Evolutionary conservation across 441 rosid genomes (phyloP), one percentile per base, ranked within the genome.

Genomic region (Hura crepitans): DNA sequence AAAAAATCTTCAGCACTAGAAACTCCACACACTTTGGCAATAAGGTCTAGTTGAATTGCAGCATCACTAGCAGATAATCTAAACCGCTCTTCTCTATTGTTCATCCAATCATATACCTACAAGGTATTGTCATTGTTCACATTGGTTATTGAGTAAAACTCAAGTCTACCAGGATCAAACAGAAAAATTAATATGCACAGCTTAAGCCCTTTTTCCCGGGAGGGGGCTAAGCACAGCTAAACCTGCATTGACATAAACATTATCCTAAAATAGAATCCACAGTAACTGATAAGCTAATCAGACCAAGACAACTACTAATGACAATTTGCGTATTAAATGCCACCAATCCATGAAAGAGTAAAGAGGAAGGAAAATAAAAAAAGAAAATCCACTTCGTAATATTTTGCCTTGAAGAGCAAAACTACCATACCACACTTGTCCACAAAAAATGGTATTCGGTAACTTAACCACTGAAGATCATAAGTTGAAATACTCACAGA

Each of bases 21-120:
- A 71, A 93, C 79, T 66, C 97, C 97, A 31, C 72, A 93, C 65
- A 89, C 97, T 85, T 91, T 89, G 66, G 92, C 89, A 54, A 91
- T 77, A 72, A 93, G 86, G 77, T 93, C 98, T 69, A 93, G 77
- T 74, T 91, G 93, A 77, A 93, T 89, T 13, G 98, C 98, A 74
- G 95, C 95, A 79, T 91, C 97, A 77, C 98, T 91, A 2, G 85
- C 83, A 71, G 90, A 79, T 73, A 82, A 50, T 58, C 85, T 86
- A 75, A 83, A 93, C 80, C 95, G 86, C 77, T 88, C 95, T 66
- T 71, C 87, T 75, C 86, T 78, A 63, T 82, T 87, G 78, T 78
- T 88, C 95, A 93, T 93, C 98, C 98, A 93, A 46, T 93, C 96
- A 73, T 85, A 89, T 31, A 89, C 95, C 98, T 91, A 73, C 50